Conservation (phyloP, 441 rosid genomes). For the Eutrema salsugineum region DNA sequence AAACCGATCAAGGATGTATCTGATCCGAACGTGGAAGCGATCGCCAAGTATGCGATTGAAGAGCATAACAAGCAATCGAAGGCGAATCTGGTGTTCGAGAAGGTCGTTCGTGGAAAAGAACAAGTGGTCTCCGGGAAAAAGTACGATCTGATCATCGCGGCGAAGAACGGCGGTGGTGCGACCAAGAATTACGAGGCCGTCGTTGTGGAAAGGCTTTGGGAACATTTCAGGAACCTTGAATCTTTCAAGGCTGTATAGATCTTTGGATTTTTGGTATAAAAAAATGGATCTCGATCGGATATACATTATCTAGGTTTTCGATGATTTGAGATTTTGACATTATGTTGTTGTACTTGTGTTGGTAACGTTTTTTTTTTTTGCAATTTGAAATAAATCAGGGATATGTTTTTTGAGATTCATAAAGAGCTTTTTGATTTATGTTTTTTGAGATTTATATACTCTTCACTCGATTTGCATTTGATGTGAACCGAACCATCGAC, state of each 20-base stretch:
- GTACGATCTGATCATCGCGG: slow-evolving; percentile 19
- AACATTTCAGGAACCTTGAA: neutral
- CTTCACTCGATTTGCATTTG: too few relatives aligned
- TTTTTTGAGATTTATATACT: too few relatives aligned
- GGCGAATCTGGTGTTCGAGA: neutral
- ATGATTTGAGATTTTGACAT: neutral
- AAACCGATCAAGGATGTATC: slow-evolving; percentile 4
- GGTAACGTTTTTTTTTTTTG: neutral
- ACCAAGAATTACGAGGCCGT: slow-evolving; percentile 21
- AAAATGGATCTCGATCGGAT: neutral
- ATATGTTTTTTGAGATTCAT: neutral
- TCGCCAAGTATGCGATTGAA: slow-evolving; percentile 36
- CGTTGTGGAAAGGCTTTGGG: slow-evolving; percentile 2
- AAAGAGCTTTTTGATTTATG: neutral
- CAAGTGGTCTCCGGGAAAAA: slow-evolving; percentile 22
- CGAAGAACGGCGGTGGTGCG: slow-evolving; percentile 1
- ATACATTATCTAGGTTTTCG: neutral
- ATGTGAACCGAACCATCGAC: neutral
- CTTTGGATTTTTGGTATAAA: neutral
- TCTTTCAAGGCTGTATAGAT: neutral
- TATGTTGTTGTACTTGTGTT: neutral
- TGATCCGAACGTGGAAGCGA: neutral
- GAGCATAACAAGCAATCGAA: slow-evolving; percentile 40
- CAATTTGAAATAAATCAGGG: neutral
- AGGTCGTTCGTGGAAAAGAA: slow-evolving; percentile 4